Conservation (phyloP, 495 filamentous ascomycete genomes). For the Xylaria grammica region DNA sequence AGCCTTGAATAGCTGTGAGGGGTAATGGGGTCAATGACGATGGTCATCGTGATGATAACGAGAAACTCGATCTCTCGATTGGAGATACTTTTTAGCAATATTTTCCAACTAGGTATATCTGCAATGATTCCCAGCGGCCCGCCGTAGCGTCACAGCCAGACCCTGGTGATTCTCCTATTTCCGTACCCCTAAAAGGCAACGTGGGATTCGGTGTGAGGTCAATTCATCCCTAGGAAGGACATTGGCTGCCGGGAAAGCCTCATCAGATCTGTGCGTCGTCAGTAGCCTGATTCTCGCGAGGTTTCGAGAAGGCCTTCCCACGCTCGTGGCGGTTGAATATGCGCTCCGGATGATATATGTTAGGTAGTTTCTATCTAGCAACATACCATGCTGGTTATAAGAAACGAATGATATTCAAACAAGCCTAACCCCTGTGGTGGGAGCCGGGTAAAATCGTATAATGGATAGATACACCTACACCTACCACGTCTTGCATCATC, state of each 20-base stretch:
- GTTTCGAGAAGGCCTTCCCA: not conserved
- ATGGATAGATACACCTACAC: not conserved
- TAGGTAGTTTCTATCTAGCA: not conserved
- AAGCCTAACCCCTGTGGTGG: not conserved
- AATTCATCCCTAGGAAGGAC: constrained; percentile 2
- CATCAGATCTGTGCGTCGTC: constrained; percentile 9
- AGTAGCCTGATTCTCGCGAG: constrained; percentile 7
- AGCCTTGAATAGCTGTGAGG: constrained; percentile 15
- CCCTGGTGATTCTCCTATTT: not conserved
- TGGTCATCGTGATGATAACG: not conserved
- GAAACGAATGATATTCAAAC: not conserved
- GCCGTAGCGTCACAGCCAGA: constrained; percentile 13
- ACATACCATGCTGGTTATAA: not conserved
- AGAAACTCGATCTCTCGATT: constrained; percentile 9
- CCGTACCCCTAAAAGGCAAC: not conserved
- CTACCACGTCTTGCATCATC: not conserved
- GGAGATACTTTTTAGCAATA: not conserved
- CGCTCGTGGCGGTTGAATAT: not conserved
- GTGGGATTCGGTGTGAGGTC: constrained; percentile 1
- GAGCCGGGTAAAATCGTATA: constrained; percentile 13
- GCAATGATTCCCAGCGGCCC: constrained; percentile 7
- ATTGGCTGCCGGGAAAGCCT: constrained; percentile 1
- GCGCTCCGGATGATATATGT: constrained; percentile 1
- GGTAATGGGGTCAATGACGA: constrained; percentile 7
- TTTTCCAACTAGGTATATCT: constrained; percentile 7